These are phyloP conservation scores for Petunia hybrid DNA, from an alignment of 305 asterid genomes.

Conservation along the genomic window DNA sequence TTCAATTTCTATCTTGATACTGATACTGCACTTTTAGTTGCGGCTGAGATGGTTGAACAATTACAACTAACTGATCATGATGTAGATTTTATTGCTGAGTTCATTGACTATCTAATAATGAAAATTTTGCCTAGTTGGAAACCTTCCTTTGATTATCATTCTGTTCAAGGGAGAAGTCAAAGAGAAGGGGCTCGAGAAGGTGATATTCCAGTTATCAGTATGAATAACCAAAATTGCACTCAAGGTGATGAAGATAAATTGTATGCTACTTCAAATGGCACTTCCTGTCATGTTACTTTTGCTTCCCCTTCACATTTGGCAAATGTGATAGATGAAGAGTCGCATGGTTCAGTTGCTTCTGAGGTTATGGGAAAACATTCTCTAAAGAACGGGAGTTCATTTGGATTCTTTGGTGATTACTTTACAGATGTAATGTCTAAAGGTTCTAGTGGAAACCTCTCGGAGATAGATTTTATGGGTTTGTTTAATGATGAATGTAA, in stretches of 20 bases:
- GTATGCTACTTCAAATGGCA: constrained; percentile 29
- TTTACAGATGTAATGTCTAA: constrained; percentile 35
- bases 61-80: constrained; percentile 69
- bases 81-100: constrained; percentile 72
- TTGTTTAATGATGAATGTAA: constrained; percentile 46
- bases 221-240: constrained; percentile 33
- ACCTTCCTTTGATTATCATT: constrained; percentile 46
- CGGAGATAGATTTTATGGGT: constrained; percentile 56
- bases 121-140: constrained; percentile 63
- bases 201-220: constrained; percentile 30
- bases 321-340: constrained; percentile 43
- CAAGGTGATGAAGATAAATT: constrained; percentile 36
- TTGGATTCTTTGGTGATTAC: constrained; percentile 37
- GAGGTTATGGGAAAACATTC: constrained; percentile 51
- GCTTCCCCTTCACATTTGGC: constrained; percentile 41
- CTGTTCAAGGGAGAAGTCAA: constrained; percentile 42
- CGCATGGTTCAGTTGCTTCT: constrained; percentile 53
- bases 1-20: constrained; percentile 65
- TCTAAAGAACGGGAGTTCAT: constrained; percentile 39
- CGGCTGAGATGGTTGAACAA: constrained; percentile 86
- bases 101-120: constrained; percentile 63
- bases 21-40: constrained; percentile 77
- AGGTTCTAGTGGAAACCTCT: constrained; percentile 42
- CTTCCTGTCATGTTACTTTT: constrained; percentile 37
- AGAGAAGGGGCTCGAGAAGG: constrained; percentile 42